Evolutionary conservation across 2,329 filamentous ascomycete species (phyloP).

Genomic region (Sodiomyces alkalinus): DNA sequence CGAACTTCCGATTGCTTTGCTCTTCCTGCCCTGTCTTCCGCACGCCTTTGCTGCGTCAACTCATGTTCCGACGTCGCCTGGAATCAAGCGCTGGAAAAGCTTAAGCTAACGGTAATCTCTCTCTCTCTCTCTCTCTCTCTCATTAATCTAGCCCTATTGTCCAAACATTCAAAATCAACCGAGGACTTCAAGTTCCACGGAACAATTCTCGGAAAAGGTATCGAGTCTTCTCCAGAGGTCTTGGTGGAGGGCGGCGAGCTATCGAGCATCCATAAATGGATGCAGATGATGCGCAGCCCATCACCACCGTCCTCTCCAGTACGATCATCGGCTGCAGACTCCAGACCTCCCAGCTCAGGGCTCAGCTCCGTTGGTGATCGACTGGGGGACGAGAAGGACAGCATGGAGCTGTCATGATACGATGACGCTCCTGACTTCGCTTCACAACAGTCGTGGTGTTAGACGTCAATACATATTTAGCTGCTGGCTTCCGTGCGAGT

Average conservation of each 20-base stretch:
- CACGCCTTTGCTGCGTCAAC: neutral
- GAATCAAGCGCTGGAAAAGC: no score
- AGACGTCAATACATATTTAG: no score
- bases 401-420: slow-evolving; percentile 29
- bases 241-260: slow-evolving; percentile 64
- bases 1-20: slow-evolving; percentile 2
- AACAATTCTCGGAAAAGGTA: slow-evolving; percentile 62
- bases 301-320: slow-evolving; percentile 8
- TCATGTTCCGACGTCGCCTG: no score
- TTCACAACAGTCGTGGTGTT: neutral
- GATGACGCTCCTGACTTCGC: neutral
- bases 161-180: slow-evolving; percentile 79
- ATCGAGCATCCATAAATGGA: slow-evolving; percentile 50
- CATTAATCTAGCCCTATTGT: slow-evolving; percentile 63
- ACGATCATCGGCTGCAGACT: slow-evolving; percentile 13
- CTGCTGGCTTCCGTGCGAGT: no score
- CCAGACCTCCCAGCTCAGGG: slow-evolving; percentile 36
- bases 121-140: no score
- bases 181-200: slow-evolving; percentile 78
- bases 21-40: neutral
- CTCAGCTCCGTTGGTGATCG: slow-evolving; percentile 40
- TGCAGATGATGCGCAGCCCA: slow-evolving; percentile 16
- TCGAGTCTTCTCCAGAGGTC: slow-evolving; percentile 51
- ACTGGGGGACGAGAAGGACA: slow-evolving; percentile 23
- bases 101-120: slow-evolving; percentile 8